phyloP scores from a whole-genome alignment of 164 flowering plant species.

The Stephania japonica region DNA sequence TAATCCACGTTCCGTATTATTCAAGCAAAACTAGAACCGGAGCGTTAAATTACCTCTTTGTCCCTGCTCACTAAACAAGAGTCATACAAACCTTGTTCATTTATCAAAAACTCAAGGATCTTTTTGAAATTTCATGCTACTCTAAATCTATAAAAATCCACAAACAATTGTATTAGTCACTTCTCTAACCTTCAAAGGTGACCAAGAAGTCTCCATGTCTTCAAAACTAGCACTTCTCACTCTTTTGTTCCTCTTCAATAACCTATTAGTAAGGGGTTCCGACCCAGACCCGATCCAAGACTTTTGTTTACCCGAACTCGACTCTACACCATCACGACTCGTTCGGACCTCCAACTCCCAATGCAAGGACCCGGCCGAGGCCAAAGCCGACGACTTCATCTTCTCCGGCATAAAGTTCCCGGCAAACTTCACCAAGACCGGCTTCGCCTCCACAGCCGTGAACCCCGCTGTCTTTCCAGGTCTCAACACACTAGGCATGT shows the following conservation, averaged over 20 bases:
- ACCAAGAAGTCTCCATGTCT: conserved; percentile 8
- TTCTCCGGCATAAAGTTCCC: conserved; percentile 44
- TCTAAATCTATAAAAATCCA: conserved; percentile 12
- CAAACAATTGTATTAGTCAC: neutral
- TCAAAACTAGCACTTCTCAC: conserved; percentile 4
- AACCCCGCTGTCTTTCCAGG: conserved; percentile 51
- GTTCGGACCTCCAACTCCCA: conserved; percentile 16
- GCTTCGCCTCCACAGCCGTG: conserved; percentile 36
- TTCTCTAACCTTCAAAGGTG: too few relatives aligned
- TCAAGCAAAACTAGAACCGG: neutral
- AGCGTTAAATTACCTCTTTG: neutral
- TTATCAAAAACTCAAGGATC: neutral
- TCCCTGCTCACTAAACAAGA: neutral
- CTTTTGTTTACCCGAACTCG: conserved; percentile 46
- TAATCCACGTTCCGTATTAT: conserved; percentile 11
- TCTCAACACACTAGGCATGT: conserved; percentile 69
- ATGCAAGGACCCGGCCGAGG: conserved; percentile 50
- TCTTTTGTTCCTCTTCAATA: conserved; percentile 4
- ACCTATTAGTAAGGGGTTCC: conserved; percentile 20
- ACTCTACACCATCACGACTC: conserved; percentile 9
- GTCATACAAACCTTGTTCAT: neutral
- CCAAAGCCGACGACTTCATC: conserved; percentile 51
- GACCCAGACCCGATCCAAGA: conserved; percentile 66
- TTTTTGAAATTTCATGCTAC: conserved; percentile 2
- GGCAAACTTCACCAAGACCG: conserved; percentile 36